Evolutionary conservation across 495 filamentous ascomycete genomes (phyloP).

Genomic region (Podospora australis): DNA sequence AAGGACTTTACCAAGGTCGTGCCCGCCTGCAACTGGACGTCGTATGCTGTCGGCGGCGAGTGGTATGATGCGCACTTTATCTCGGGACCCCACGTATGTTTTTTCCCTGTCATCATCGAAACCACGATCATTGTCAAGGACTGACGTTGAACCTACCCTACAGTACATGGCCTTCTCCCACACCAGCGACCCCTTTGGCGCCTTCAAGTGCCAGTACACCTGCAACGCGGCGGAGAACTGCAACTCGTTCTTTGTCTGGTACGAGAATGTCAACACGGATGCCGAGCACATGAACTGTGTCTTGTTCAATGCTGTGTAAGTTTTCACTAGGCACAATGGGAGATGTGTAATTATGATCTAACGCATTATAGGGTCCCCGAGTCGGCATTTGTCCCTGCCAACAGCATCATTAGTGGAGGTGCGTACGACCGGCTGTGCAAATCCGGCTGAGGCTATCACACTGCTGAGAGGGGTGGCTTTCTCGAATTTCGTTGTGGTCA

Average conservation of each 20-base stretch:
- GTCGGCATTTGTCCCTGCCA: constrained; percentile 14
- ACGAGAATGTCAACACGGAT: constrained; percentile 13
- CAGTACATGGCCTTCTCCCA: constrained; percentile 18
- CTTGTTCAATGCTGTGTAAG: constrained; percentile 32
- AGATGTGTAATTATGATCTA: background rate
- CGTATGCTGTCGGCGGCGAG: constrained; percentile 13
- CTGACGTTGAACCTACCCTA: too few relatives aligned
- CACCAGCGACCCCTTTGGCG: constrained; percentile 18
- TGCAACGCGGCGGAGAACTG: constrained; percentile 26
- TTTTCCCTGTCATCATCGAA: background rate
- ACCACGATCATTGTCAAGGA: too few relatives aligned
- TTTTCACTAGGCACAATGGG: background rate
- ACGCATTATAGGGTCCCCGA: constrained; percentile 14
- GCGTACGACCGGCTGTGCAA: constrained; percentile 24
- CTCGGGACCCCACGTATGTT: constrained; percentile 23
- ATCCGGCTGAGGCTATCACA: background rate
- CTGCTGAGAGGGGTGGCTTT: background rate
- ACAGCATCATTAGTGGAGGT: constrained; percentile 16
- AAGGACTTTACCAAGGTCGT: constrained; percentile 18
- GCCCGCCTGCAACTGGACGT: constrained; percentile 8
- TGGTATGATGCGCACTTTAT: constrained; percentile 21
- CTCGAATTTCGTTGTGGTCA: background rate
- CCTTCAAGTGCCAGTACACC: constrained; percentile 31
- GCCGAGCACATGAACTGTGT: constrained; percentile 24
- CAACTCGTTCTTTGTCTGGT: constrained; percentile 26